These are phyloP conservation scores for Fusarium secorum DNA, from an alignment of 2,329 filamentous ascomycete genomes.

Conservation along the genomic window DNA sequence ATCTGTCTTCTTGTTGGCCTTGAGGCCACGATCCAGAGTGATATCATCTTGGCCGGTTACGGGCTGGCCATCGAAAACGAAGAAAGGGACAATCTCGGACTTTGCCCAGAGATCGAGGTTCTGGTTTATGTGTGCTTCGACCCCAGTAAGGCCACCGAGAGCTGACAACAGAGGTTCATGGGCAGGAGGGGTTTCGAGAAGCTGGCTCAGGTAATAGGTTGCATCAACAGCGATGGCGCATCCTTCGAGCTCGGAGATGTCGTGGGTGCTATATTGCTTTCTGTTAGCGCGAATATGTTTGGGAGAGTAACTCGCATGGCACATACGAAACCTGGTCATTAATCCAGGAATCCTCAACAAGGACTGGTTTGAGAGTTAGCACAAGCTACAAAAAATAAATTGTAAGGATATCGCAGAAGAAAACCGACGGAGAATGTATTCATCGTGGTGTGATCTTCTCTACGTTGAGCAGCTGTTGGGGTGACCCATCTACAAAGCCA, in stretches of 20 bases:
- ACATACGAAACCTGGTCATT: constrained; percentile 50
- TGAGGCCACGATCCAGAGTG: constrained; percentile 68
- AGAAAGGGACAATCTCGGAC: constrained; percentile 77
- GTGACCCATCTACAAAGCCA: constrained; percentile 14
- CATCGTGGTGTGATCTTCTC: constrained; percentile 1
- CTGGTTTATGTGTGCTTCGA: constrained; percentile 76
- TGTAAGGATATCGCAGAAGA: constrained; percentile 2
- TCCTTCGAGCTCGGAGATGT: constrained; percentile 75
- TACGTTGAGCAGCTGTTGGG: background rate
- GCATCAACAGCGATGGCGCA: constrained; percentile 86
- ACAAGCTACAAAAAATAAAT: constrained; percentile 3
- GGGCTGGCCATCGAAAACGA: constrained; percentile 90
- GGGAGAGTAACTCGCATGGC: background rate
- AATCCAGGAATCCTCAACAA: constrained; percentile 52
- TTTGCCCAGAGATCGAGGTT: constrained; percentile 78
- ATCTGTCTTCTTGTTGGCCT: constrained; percentile 74
- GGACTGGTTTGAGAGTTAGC: constrained; percentile 44
- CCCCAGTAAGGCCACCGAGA: constrained; percentile 84
- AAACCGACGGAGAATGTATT: background rate
- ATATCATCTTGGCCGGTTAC: constrained; percentile 78
- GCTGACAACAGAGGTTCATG: constrained; percentile 91
- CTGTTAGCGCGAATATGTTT: constrained; percentile 32
- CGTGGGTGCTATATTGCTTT: constrained; percentile 57
- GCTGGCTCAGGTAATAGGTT: constrained; percentile 82
- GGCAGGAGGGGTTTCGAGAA: constrained; percentile 73